Base-by-base conservation (phyloP, 768 basidiomycete genomes). In the Cystofilobasidium bisporidii region DNA sequence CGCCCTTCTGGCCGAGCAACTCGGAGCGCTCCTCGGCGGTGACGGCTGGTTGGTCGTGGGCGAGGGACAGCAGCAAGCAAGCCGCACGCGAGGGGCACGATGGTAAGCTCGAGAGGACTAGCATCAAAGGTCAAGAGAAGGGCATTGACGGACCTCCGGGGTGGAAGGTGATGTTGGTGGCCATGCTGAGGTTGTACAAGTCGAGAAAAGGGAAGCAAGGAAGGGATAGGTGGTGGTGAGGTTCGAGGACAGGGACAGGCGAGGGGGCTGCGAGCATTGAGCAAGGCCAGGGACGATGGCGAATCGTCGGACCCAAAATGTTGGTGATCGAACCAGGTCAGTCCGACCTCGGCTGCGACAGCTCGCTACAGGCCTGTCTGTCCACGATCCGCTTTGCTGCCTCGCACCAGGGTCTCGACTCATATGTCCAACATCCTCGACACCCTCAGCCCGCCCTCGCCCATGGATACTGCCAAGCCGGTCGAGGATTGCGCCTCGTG, bases 1-100 rank as follows among this genome's bases (percentile, higher is more conserved):
- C 83, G 26, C 94, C 94, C 71, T 83, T 86, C 76, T 98, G 94
- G 24, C 82, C 79, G 22, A 92, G 80, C 18, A 89, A 77, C 30
- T 80, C 73, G 24, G 80, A 77, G 67, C 94, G 87, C 79, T 94
- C 91, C 41, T 79, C 73, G 22, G 80, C 75, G 45, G 79, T 81
- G 47, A 94, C 86, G 58, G 89, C 86, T 59, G 91, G 88, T 90
- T 72, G 38, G 11, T 3, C 0, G 50, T 22, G 47, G 5, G 48
- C 36, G 12, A 41, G 60, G 30, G 10, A 20, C 26, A 33, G 18
- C 24, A 56, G 53, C 18, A 40, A 38, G 36, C 53, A 45, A 38
- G 40, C 22, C 15, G 55, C 18, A n/a, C 26, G 15, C 26, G 32
- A 41, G 14, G n/a, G 28, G 20, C 11, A 28, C 30, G 38, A 20